phyloP scores from a whole-genome alignment of 208 protist genomes.

The Leishmania turanica region DNA sequence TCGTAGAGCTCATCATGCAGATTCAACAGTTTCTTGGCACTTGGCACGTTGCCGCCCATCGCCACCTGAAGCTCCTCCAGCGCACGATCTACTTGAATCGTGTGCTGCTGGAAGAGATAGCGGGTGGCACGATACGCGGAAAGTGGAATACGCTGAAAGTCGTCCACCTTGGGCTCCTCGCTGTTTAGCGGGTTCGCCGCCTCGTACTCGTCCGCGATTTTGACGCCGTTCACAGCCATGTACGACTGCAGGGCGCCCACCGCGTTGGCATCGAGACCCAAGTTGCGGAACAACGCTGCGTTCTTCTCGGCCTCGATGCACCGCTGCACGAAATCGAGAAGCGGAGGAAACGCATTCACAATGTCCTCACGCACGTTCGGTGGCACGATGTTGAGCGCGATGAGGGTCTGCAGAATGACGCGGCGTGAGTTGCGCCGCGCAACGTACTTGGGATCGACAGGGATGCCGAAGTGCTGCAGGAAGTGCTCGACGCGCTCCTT shows the following conservation, averaged over 20 bases:
- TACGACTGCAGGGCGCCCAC: conserved; percentile 57
- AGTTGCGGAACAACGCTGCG: conserved; percentile 53
- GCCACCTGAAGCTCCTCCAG: conserved; percentile 67
- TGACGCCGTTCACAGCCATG: conserved; percentile 66
- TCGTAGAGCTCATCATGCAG: conserved; percentile 85
- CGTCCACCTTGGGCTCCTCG: conserved; percentile 33
- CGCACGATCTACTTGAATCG: conserved; percentile 70
- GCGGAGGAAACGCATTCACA: conserved; percentile 64
- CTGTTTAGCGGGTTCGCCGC: conserved; percentile 27
- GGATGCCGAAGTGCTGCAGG: conserved; percentile 79
- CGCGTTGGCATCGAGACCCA: conserved; percentile 50
- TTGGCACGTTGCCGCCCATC: conserved; percentile 67
- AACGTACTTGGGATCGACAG: conserved; percentile 73
- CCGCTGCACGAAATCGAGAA: conserved; percentile 79
- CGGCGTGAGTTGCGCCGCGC: conserved; percentile 66
- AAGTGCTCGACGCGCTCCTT: conserved; percentile 84
- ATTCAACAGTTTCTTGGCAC: conserved; percentile 77
- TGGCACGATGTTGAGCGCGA: conserved; percentile 62
- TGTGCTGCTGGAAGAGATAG: conserved; percentile 88
- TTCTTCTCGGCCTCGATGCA: conserved; percentile 81
- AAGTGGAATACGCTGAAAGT: conserved; percentile 40
- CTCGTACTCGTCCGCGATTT: conserved; percentile 68
- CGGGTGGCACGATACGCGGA: conserved; percentile 74
- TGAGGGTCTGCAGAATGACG: conserved; percentile 45
- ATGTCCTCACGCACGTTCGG: conserved; percentile 63